Percentiles rank a stretch among this genome's conserved stretches.
phyloP scores from a whole-genome alignment of 225 moss, liverwort and hornwort genomes.

The Straminergon stramineum region DNA sequence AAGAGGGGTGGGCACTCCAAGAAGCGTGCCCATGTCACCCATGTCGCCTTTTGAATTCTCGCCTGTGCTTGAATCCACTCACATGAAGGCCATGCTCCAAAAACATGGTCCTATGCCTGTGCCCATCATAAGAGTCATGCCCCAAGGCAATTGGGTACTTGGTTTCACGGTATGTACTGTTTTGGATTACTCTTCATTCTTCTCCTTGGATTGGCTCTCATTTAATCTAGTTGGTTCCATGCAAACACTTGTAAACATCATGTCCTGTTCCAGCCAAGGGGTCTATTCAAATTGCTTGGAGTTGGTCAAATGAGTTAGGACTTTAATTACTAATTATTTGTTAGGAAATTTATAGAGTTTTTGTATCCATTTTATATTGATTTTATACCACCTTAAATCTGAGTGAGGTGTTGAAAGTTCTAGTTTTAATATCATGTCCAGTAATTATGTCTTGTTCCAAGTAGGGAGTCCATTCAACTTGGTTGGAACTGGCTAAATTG shows the following conservation, averaged over 20 bases:
- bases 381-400: constrained; percentile 2
- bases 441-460: not conserved
- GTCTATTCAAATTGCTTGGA: not conserved
- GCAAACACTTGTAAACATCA: no score
- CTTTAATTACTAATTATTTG: not conserved
- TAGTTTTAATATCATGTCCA: not conserved
- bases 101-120: constrained; percentile 42
- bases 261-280: not conserved
- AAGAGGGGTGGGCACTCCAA: constrained; percentile 17
- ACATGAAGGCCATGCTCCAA: constrained; percentile 38
- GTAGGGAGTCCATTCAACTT: not conserved
- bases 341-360: not conserved
- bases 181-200: not conserved
- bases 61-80: constrained; percentile 35
- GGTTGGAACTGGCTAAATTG: not conserved
- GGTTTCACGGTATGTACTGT: constrained; percentile 34
- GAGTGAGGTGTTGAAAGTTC: constrained; percentile 6
- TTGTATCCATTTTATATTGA: not conserved
- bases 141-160: constrained; percentile 44
- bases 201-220: not conserved
- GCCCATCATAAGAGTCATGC: constrained; percentile 33
- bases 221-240: not conserved
- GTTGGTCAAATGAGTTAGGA: not conserved
- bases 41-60: constrained; percentile 43
- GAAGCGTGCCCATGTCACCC: constrained; percentile 43